Conservation (phyloP, 257 asterid species). For the Knoxia roxburghii region DNA sequence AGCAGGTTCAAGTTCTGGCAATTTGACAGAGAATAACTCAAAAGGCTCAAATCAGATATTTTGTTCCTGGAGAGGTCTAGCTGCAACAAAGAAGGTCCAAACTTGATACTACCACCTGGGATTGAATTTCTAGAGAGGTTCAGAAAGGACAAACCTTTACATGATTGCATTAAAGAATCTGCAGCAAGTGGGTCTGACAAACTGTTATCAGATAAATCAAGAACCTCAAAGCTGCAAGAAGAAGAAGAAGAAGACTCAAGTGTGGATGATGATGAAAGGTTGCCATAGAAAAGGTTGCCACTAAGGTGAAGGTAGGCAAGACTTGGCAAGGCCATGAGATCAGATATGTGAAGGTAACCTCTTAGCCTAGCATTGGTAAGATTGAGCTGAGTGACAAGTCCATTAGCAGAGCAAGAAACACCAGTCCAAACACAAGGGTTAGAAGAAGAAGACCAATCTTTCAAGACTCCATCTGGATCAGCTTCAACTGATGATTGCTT, state of each 20-base stretch:
- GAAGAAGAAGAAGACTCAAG: slow-evolving; percentile 19
- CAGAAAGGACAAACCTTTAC: slow-evolving; percentile 40
- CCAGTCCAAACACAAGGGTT: slow-evolving; percentile 72
- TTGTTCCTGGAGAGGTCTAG: slow-evolving; percentile 61
- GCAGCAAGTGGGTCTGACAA: slow-evolving; percentile 50
- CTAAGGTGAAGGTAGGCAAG: slow-evolving; percentile 42
- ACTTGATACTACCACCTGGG: slow-evolving; percentile 39
- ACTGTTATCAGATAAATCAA: slow-evolving; percentile 64
- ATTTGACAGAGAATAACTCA: slow-evolving; percentile 38
- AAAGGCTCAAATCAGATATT: slow-evolving; percentile 43
- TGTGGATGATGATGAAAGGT: slow-evolving; percentile 52
- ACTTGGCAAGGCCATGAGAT: slow-evolving; percentile 43
- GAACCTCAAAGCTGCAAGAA: slow-evolving; percentile 52
- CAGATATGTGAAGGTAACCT: slow-evolving; percentile 55
- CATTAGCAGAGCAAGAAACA: slow-evolving; percentile 59
- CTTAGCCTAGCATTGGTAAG: slow-evolving; percentile 50
- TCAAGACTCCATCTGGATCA: slow-evolving; percentile 60
- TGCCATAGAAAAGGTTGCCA: slow-evolving; percentile 70
- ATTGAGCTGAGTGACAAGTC: slow-evolving; percentile 48
- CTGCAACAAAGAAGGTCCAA: slow-evolving; percentile 51
- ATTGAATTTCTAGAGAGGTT: slow-evolving; percentile 68
- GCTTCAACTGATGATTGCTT: slow-evolving; percentile 52
- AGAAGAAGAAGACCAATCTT: slow-evolving; percentile 51
- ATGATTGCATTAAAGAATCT: slow-evolving; percentile 39
- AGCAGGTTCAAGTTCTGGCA: slow-evolving; percentile 60